Evolutionary conservation across 2,329 filamentous ascomycete species (phyloP), one percentile per base, ranked within the genome.

Genomic region (Cytospora schulzeri): DNA sequence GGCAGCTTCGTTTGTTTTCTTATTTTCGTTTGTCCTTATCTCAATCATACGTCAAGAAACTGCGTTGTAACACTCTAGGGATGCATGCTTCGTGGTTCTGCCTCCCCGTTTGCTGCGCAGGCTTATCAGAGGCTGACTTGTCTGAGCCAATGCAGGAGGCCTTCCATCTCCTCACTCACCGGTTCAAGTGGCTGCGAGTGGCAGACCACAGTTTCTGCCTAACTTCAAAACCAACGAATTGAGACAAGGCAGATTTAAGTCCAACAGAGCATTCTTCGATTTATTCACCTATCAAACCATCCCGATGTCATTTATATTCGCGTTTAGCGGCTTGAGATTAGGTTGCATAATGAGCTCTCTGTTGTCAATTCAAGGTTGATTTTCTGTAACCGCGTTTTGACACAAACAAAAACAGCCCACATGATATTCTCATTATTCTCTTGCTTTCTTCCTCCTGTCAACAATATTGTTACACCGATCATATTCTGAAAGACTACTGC

Each of bases 111-210:
- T 15, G 61, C 28, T 15, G 45, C n/a, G 7, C 5, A 24, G 7
- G 45, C n/a, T 48, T 48, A 15, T 17, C 55, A 48, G 48, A 58
- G 12, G 69, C 41, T 70, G 67, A 4, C 69, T 70, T 53, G 70
- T 73, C 26, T 73, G 19, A 52, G 48, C 24, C 33, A 45, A 58
- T 61, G 65, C 62, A 52, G 48, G 65, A 65, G 62, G 58, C 62
- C 65, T 54, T 38, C 62, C 35, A 19, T 26, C 45, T 28, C 52
- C 33, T 35, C 52, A 38, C n/a, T 41, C 48, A 53, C 57, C 51
- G 28, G 51, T n/a, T 15, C 12, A 45, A 4, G 8, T 19, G 35
- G 22, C 12, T 29, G 38, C 41, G 17, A 66, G 48, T 61, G 28
- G 15, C 35, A 22, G 8, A 3, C 17, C 35, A 11, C 22, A 14